Evolutionary conservation across 371 early-diverging fungal species (phyloP).

Genomic region (Actinomucor elegans): DNA sequence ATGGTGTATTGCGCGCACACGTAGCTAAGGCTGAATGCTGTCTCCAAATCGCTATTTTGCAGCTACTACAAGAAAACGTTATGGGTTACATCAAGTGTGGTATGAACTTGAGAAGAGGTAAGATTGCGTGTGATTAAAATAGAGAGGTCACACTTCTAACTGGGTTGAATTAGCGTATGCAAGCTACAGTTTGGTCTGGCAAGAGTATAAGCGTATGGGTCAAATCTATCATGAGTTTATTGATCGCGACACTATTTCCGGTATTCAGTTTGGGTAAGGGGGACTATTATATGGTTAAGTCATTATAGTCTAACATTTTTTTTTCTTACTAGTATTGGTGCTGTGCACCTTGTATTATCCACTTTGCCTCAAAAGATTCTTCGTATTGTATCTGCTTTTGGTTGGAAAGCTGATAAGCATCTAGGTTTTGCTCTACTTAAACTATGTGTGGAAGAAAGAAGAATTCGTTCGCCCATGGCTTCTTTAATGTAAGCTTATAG

Average conservation of each 20-base stretch:
- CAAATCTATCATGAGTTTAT: slow-evolving; percentile 48
- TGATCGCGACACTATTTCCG: slow-evolving; percentile 52
- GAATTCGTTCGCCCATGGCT: slow-evolving; percentile 65
- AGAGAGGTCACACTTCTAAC: too few relatives aligned
- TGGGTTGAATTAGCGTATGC: slow-evolving; percentile 50
- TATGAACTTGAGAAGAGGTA: slow-evolving; percentile 64
- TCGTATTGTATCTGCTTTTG: slow-evolving; percentile 61
- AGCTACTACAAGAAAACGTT: slow-evolving; percentile 59
- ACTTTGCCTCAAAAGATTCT: slow-evolving; percentile 62
- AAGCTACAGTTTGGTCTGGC: slow-evolving; percentile 55
- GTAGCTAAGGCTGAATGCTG: slow-evolving; percentile 63
- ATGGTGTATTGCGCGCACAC: slow-evolving; percentile 62
- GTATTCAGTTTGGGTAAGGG: slow-evolving; percentile 53
- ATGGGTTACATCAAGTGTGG: slow-evolving; percentile 67
- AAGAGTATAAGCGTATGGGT: slow-evolving; percentile 55
- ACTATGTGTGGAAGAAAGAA: slow-evolving; percentile 52
- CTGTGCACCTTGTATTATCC: slow-evolving; percentile 61
- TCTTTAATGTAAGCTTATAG: slow-evolving; percentile 51
- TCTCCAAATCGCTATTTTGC: slow-evolving; percentile 59
- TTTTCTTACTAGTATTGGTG: slow-evolving; percentile 50
- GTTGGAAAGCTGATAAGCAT: slow-evolving; percentile 63
- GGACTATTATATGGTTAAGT: neutral
- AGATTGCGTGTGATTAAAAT: too few relatives aligned
- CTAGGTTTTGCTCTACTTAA: slow-evolving; percentile 62
- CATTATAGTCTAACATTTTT: neutral